Evolutionary conservation across 345 rosid species (phyloP).

Genomic region (Punica granatum): DNA sequence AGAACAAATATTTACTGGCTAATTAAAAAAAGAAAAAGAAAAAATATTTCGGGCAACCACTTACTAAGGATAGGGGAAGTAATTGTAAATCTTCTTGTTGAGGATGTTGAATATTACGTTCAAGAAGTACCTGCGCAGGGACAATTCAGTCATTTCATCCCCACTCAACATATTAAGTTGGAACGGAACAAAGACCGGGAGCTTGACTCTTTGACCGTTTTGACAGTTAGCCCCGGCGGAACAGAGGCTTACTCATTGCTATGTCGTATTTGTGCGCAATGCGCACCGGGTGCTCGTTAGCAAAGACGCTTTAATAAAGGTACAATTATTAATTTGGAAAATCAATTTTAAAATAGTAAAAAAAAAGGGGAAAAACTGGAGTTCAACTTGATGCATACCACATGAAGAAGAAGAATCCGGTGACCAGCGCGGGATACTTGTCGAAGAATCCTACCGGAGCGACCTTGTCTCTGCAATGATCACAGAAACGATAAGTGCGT

Average conservation of each 20-base stretch:
- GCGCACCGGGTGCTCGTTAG: too few relatives aligned
- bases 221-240: constrained; percentile 4
- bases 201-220: background rate
- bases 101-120: constrained; percentile 95
- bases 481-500: constrained; percentile 3
- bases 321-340: background rate
- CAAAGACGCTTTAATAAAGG: too few relatives aligned
- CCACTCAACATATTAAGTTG: background rate
- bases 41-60: constrained; percentile 14
- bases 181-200: background rate
- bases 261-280: too few relatives aligned
- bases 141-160: constrained; percentile 1
- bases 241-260: too few relatives aligned
- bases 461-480: constrained; percentile 51
- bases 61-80: constrained; percentile 97
- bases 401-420: constrained; percentile 98
- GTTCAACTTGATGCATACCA: constrained; percentile 39
- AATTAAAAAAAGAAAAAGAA: background rate
- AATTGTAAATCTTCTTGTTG: constrained; percentile 97
- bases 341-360: background rate
- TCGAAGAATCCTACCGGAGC: constrained; percentile 60
- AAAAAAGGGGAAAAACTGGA: background rate
- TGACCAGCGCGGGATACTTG: constrained; percentile 69
- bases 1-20: background rate
- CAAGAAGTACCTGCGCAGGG: constrained; percentile 62